These are phyloP conservation scores for Geranium rotundifolium DNA, from an alignment of 345 rosid species.

Conservation along the genomic window DNA sequence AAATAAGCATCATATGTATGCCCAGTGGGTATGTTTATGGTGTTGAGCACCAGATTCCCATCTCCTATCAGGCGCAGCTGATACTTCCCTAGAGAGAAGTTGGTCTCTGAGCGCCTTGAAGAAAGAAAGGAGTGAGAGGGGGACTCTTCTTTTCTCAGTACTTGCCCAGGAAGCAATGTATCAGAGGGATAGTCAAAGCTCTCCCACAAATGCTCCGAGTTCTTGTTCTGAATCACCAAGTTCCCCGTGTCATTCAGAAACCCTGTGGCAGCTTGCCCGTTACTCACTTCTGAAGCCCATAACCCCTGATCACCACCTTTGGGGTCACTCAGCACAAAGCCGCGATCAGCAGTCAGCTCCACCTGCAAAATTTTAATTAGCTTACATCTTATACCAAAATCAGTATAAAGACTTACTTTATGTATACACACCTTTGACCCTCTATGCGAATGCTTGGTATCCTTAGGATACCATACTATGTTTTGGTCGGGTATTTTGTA, in stretches of 20 bases:
- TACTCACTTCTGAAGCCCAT: neutral
- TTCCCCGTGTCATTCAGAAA: constrained; percentile 19
- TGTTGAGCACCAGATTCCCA: constrained; percentile 23
- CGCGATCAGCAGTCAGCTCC: constrained; percentile 10
- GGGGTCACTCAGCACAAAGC: constrained; percentile 16
- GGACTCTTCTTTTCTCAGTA: neutral
- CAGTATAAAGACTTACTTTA: too few species aligned
- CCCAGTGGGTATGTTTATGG: constrained; percentile 14
- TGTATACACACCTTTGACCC: constrained; percentile 11
- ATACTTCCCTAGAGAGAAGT: constrained; percentile 32
- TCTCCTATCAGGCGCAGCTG: constrained; percentile 13
- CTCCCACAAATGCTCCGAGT: constrained; percentile 14
- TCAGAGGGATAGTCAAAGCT: constrained; percentile 24
- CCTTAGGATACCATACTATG: constrained; percentile 24
- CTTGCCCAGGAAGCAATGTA: constrained; percentile 28
- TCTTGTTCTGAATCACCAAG: constrained; percentile 10
- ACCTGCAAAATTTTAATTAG: neutral
- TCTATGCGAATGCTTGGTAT: constrained; percentile 8
- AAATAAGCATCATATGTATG: constrained; percentile 13
- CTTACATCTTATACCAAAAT: too few species aligned
- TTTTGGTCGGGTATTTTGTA: constrained; percentile 17
- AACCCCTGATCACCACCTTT: constrained; percentile 17
- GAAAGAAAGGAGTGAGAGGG: constrained; percentile 7
- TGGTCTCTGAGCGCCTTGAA: constrained; percentile 12
- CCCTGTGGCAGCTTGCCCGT: constrained; percentile 6